Percentiles rank a stretch among this genome's conserved stretches.
Conservation (phyloP, 73 alveolate genomes). For the Paraurostyla sp. region DNA sequence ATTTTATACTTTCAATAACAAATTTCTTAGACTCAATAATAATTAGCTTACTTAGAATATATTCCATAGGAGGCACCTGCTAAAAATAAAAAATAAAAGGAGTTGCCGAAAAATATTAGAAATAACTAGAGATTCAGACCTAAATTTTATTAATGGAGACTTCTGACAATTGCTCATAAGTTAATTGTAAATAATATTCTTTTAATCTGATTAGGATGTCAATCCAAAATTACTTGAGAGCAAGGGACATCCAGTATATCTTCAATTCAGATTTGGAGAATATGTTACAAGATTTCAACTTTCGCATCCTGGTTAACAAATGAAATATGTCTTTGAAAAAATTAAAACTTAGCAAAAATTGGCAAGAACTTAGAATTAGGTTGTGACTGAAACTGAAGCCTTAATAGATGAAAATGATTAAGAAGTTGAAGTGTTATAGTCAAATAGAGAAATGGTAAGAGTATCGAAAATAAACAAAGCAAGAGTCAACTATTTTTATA, state of each 20-base stretch:
- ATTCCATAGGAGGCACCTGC: background rate
- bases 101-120: background rate
- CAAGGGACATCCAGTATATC: slow-evolving; percentile 49
- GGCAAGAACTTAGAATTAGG: background rate
- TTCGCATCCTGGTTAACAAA: background rate
- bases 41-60: slow-evolving; percentile 28
- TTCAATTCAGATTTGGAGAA: slow-evolving; percentile 45
- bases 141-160: slow-evolving; percentile 35
- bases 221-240: slow-evolving; percentile 18
- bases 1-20: background rate
- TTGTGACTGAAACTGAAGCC: slow-evolving; percentile 44
- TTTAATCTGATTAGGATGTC: background rate
- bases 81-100: background rate
- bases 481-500: slow-evolving; percentile 32
- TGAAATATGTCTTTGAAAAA: slow-evolving; percentile 33
- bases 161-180: slow-evolving; percentile 35
- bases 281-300: background rate
- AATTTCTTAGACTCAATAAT: slow-evolving; percentile 7
- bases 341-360: background rate
- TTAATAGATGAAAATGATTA: slow-evolving; percentile 26
- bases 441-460: slow-evolving; percentile 48
- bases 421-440: background rate
- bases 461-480: slow-evolving; percentile 22
- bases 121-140: slow-evolving; percentile 39
- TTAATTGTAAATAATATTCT: background rate